Conservation (phyloP, 2,329 filamentous ascomycete species). For the Fusarium sp. region DNA sequence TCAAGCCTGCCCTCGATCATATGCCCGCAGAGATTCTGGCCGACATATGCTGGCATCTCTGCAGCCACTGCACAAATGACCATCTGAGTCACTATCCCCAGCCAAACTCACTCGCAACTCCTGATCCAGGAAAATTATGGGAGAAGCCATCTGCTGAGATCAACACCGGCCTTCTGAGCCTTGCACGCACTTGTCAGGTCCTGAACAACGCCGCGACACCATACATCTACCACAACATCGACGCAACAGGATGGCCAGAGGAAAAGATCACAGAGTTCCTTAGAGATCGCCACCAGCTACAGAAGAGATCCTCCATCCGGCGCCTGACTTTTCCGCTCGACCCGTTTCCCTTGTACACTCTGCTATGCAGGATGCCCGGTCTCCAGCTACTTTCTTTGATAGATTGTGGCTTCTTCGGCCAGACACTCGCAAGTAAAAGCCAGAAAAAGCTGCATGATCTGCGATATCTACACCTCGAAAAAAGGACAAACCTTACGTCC, state of each 20-base stretch:
- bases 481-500: rapidly evolving
- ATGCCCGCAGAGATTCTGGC: background rate
- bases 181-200: background rate
- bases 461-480: background rate
- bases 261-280: background rate
- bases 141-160: background rate
- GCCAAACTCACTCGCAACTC: background rate
- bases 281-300: background rate
- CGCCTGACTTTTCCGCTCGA: rapidly evolving
- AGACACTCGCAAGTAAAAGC: rapidly evolving
- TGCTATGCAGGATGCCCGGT: background rate
- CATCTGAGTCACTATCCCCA: background rate
- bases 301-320: background rate
- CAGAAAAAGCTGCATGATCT: background rate
- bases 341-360: background rate
- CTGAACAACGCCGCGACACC: background rate
- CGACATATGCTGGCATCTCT: background rate
- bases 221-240: background rate
- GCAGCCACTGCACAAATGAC: background rate
- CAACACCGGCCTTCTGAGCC: background rate
- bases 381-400: background rate
- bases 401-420: rapidly evolving
- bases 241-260: rapidly evolving
- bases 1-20: background rate
- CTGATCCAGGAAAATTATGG: background rate